Evolutionary conservation across 306 rosid species (phyloP).

Genomic region (Fagus sylvatica): DNA sequence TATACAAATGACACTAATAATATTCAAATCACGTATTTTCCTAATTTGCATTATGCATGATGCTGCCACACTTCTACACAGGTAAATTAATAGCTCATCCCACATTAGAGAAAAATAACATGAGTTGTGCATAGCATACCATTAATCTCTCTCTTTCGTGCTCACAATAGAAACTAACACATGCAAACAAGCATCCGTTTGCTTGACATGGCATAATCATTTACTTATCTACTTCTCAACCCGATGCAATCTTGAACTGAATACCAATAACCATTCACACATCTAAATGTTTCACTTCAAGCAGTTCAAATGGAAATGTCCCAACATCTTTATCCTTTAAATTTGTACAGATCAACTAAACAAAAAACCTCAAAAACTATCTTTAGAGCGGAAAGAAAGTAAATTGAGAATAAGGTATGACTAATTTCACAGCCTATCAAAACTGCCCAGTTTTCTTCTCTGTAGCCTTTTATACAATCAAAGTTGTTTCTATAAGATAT

Average conservation of each 20-base stretch:
- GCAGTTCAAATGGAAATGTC: too few species aligned
- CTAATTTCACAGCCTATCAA: background rate
- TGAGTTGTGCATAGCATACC: background rate
- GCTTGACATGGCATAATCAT: background rate
- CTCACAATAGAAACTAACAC: background rate
- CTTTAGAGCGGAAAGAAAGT: background rate
- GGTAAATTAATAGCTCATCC: background rate
- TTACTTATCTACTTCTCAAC: too few species aligned
- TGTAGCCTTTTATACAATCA: background rate
- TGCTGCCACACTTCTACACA: background rate
- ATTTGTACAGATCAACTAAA: too few species aligned
- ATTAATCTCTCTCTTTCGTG: background rate
- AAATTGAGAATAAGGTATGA: background rate
- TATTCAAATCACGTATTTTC: background rate
- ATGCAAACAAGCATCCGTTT: background rate
- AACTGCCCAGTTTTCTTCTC: background rate
- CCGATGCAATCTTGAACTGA: too few species aligned
- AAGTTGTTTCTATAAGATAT: background rate
- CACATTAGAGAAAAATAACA: background rate
- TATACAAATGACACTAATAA: background rate
- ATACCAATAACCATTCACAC: too few species aligned
- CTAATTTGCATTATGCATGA: background rate
- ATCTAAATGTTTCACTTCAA: too few species aligned
- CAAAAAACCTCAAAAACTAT: too few species aligned
- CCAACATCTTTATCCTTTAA: too few species aligned